Base-by-base conservation (phyloP, 2,329 filamentous ascomycete genomes). In the Aspergillus sp. region DNA sequence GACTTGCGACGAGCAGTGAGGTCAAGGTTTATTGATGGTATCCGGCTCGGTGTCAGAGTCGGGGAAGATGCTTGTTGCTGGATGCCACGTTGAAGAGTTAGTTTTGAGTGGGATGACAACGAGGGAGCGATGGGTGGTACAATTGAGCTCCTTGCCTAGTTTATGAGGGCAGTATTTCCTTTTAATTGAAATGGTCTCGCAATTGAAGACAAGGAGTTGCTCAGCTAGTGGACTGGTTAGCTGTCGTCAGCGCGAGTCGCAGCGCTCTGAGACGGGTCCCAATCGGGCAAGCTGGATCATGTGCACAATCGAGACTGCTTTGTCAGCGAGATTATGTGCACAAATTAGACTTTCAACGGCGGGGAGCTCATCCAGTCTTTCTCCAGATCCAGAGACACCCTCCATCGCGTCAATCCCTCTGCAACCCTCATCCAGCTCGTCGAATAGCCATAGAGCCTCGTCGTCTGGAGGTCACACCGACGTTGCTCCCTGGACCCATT, bases 11-110 rank as follows among this genome's bases (percentile, higher is more conserved):
- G 47, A 28, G 7, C 17, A 38, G 51, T 7, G 13, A 31, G 30
- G 19, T 19, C 17, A 28, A 22, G 15, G 23, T 2, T 25, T 59
- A 47, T 49, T 15, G 23, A 52, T 3, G 34, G 34, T 41, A 3
- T 41, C 34, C 3, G 34, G 9, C 34, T 41, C 11, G 15, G 19
- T 15, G 23, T 11, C 25, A 22, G 49, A 23, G 15, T 23, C 31
- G 30, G 28, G 25, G 23, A 41, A 58, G 43, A 34, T 19, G 49
- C 25, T 50, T 4, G 50, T 41, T 38, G 46, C 50, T 58, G 60
- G 54, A 61, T 57, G 60, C 60, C 60, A 61, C 60, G 60, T 57
- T 61, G 60, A 49, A 49, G 31, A 34, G 51, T 58, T 60, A 55
- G 54, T n/a, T 34, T 48, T 5, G 30, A 22, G 9, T 28, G 25